These are phyloP conservation scores for Dactylellina cionopaga DNA, from an alignment of 2,329 filamentous ascomycete genomes.

Conservation along the genomic window DNA sequence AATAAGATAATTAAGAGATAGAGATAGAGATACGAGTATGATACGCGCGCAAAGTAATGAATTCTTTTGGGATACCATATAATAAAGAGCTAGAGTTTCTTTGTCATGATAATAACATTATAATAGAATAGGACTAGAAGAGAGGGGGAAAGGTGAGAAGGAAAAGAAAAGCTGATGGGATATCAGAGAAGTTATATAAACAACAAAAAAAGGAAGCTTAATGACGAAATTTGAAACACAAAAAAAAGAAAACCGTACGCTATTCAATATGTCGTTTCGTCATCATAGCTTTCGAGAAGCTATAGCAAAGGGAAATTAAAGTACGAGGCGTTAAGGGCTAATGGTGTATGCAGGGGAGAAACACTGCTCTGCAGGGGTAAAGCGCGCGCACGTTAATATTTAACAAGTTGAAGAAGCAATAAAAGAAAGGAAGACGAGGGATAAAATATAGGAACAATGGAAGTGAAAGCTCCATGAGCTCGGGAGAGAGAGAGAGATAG, in stretches of 20 bases:
- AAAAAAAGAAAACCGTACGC: constrained; percentile 11
- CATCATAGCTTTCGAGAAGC: constrained; percentile 17
- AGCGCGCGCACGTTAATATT: constrained; percentile 35
- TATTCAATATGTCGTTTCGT: constrained; percentile 18
- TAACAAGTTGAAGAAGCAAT: constrained; percentile 29
- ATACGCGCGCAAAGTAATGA: too few species aligned
- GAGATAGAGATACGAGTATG: too few species aligned
- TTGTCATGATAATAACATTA: neutral
- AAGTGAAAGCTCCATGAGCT: neutral
- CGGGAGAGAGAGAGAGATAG: neutral
- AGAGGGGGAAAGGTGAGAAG: neutral
- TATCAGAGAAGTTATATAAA: neutral
- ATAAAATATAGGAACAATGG: constrained; percentile 3
- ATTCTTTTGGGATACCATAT: too few species aligned
- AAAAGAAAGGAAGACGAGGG: neutral
- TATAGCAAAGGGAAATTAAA: constrained; percentile 4
- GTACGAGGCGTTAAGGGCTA: neutral
- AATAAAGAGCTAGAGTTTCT: neutral
- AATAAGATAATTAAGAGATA: too few species aligned
- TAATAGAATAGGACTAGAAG: neutral
- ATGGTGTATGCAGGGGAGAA: constrained; percentile 38
- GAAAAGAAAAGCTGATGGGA: neutral
- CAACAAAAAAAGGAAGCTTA: constrained; percentile 3
- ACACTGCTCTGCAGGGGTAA: constrained; percentile 30
- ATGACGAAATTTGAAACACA: too few species aligned